phyloP scores from a whole-genome alignment of 768 basidiomycete genomes.

The Hericium coralloides region DNA sequence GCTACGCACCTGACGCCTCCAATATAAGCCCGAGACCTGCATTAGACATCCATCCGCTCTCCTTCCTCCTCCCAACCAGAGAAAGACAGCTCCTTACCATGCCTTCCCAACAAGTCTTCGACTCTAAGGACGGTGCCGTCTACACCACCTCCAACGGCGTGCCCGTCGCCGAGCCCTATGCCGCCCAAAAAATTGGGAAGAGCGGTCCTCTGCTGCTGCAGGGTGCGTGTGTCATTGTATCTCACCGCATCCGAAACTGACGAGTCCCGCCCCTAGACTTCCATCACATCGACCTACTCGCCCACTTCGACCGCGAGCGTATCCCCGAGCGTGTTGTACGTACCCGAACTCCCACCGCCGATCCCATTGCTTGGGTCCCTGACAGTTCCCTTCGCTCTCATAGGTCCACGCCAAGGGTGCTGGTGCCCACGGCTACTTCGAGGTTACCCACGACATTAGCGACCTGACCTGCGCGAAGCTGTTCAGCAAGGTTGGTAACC shows the following conservation, averaged over 20 bases:
- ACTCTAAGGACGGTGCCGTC: slow-evolving; percentile 42
- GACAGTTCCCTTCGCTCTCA: slow-evolving; percentile 10
- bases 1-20: neutral
- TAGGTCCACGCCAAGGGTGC: slow-evolving; percentile 90
- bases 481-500: slow-evolving; percentile 56
- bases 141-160: slow-evolving; percentile 88
- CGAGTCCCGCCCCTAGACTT: slow-evolving; percentile 46
- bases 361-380: neutral
- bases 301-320: slow-evolving; percentile 91
- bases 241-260: slow-evolving; percentile 11
- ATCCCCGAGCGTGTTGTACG: slow-evolving; percentile 90
- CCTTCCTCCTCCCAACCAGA: neutral
- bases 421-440: slow-evolving; percentile 90
- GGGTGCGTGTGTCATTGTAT: slow-evolving; percentile 34
- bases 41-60: neutral
- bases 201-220: slow-evolving; percentile 85
- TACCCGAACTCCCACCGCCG: slow-evolving; percentile 4
- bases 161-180: slow-evolving; percentile 68
- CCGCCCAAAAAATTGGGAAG: slow-evolving; percentile 63
- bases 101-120: slow-evolving; percentile 55
- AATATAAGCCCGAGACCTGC: neutral
- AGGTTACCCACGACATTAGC: slow-evolving; percentile 77
- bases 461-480: slow-evolving; percentile 70
- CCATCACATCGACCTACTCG: slow-evolving; percentile 82
- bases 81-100: slow-evolving; percentile 26